These are phyloP conservation scores for Butyriboletus loyo DNA, from an alignment of 768 basidiomycete species.

Conservation along the genomic window DNA sequence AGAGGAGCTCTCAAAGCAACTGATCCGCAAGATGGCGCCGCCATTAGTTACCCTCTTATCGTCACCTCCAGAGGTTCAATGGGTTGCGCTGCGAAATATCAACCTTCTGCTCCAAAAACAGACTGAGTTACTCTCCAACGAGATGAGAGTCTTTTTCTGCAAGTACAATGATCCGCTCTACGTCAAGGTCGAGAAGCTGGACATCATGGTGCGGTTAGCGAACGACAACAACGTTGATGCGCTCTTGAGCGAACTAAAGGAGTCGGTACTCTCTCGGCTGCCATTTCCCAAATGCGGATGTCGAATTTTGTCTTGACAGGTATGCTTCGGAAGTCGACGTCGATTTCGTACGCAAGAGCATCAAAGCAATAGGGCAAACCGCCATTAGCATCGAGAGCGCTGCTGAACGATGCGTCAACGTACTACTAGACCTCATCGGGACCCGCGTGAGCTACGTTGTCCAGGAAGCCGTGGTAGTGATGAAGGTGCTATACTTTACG, in stretches of 20 bases:
- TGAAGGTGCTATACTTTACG: constrained; percentile 68
- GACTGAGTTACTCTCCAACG: constrained; percentile 83
- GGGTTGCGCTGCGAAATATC: constrained; percentile 96
- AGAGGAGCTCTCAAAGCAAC: constrained; percentile 80
- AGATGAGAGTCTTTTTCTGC: constrained; percentile 99
- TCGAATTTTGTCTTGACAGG: constrained; percentile 38
- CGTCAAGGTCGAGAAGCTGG: constrained; percentile 97
- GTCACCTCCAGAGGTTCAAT: constrained; percentile 96
- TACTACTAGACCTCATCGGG: constrained; percentile 86
- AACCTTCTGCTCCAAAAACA: constrained; percentile 95
- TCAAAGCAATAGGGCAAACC: constrained; percentile 94
- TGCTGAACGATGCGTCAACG: constrained; percentile 93
- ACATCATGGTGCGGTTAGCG: constrained; percentile 95
- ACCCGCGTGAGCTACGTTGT: constrained; percentile 97
- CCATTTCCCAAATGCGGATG: neutral
- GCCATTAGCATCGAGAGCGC: constrained; percentile 93
- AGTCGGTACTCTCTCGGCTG: constrained; percentile 50
- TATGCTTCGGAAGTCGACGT: constrained; percentile 98
- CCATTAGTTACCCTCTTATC: constrained; percentile 94
- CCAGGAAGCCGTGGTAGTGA: constrained; percentile 96
- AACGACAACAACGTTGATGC: constrained; percentile 92
- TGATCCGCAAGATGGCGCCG: constrained; percentile 96
- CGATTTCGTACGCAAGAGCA: constrained; percentile 92
- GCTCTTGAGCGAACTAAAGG: constrained; percentile 90
- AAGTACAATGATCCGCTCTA: constrained; percentile 99